Base-by-base conservation (phyloP, 768 basidiomycete species). In the Russula griseocarnosa region DNA sequence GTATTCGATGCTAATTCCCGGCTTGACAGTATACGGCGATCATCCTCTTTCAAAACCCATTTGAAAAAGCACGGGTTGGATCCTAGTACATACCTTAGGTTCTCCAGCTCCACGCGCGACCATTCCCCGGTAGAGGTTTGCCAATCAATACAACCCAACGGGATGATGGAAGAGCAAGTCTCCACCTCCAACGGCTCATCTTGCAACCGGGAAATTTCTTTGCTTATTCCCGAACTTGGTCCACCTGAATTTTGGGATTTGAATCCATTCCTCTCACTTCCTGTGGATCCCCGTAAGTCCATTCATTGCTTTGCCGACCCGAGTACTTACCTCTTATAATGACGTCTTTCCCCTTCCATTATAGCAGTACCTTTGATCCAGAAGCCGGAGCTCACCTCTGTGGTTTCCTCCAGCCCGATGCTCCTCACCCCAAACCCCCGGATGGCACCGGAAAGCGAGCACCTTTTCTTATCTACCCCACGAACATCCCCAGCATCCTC, bases 1-100 rank as follows among this genome's bases (percentile, higher is more conserved):
- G 13, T 26, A 10, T 55, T n/a, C 38, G 10, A 49, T 18, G 22
- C 16, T 38, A 32, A 65, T 61, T 42, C 46, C 54, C 9, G n/a
- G n/a, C 14, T 49, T 50, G 22, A 24, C 56, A 88, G 86, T 36
- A 88, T 88, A 68, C 86, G 86, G 71, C 85, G 87, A 57, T 79
- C 79, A 30, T 82, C 83, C 34, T 79, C 82, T 26, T 88, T 86
- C 65, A 74, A 74, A 28, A 71, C 72, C 3, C 87, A 89, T 72
- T 71, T 88, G 55, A 73, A 70, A 61, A 61, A 80, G 70, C 86
- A 88, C 64, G 72, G 71, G 20, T 55, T 75, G 61, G 70, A 78
- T 63, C 66, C 72, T 13, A 32, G 8, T 9, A 47, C 50, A 18
- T 38, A 73, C 30, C 26, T 42, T n/a, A 70, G 71, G 13, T 18